Base-by-base conservation (phyloP, 345 rosid species). In the Schrenkiella parvula region DNA sequence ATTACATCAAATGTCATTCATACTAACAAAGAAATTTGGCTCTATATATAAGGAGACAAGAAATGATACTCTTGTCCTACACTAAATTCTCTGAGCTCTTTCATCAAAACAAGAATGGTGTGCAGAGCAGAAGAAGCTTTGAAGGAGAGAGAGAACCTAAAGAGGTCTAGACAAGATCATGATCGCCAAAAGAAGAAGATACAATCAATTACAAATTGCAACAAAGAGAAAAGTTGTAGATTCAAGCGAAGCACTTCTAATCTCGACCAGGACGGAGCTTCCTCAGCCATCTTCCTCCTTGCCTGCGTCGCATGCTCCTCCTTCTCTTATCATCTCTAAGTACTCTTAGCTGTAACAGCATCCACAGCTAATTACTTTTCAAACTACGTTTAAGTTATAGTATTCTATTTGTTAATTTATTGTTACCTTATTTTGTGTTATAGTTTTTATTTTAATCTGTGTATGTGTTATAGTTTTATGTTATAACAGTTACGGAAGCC, bases 251-350 rank as follows among this genome's bases (percentile, higher is more conserved):
- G 98, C 83, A 78, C 80, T 69, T 87, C 87, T 37, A 83, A 69
- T 68, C 87, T 85, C 53, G 89, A 90, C 71, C 83, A 86, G 26
- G 98, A 93, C 53, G 97, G 98, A 23, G 90, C 80, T 78, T 90
- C 97, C 38, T 84, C 98, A 34, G 98, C 97, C 61, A 90, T 93
- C 76, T 85, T 86, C 74, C 79, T 93, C 75, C 93, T 93, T 7
- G 96, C 96, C 44, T 93, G 93, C 68, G 90, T 93, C 61, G 97
- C 93, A 13, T 90, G 92, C 38, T 85, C 98, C 13, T 70, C 88
- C 13, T 81, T 69, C 54, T 72, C 55, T 29, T 11, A 64, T 13
- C 64, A 72, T 72, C 57, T 64, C 15, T 54, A 64, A 35, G 13
- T 34, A 43, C 23, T 72, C n/a, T 52, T 43, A 61, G 63, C 56